phyloP scores from a whole-genome alignment of 1,139 yeast species.

The Zygoascus meyerae region DNA sequence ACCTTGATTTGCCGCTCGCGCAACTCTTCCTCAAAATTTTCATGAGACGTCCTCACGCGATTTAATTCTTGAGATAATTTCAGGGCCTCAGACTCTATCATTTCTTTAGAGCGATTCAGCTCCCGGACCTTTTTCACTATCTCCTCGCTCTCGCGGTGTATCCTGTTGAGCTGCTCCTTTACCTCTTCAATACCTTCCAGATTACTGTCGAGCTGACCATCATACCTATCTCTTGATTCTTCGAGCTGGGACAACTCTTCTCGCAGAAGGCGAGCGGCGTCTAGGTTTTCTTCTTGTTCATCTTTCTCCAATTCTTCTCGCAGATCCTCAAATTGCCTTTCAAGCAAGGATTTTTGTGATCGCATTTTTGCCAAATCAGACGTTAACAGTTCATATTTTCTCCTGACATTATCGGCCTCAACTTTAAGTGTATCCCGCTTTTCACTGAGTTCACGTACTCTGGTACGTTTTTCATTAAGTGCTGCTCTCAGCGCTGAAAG shows the following conservation, averaged over 20 bases:
- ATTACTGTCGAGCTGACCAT: constrained; percentile 4
- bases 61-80: constrained; percentile 1
- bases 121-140: too few species aligned
- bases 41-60: background rate
- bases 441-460: constrained; percentile 15
- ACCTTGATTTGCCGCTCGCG: background rate
- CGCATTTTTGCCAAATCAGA: background rate
- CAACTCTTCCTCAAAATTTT: background rate
- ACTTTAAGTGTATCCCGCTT: background rate
- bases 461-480: constrained; percentile 6
- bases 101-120: too few species aligned
- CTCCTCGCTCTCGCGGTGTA: too few species aligned
- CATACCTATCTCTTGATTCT: constrained; percentile 4
- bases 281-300: constrained; percentile 9
- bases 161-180: background rate
- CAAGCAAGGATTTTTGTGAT: background rate
- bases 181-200: background rate
- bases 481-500: constrained; percentile 11
- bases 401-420: constrained; percentile 14
- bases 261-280: constrained; percentile 1
- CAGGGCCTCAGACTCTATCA: too few species aligned
- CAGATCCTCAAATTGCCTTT: constrained; percentile 5
- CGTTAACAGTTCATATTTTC: constrained; percentile 15
- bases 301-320: constrained; percentile 12
- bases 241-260: constrained; percentile 5